Conservation (phyloP, 192 early-diverging fungal genomes). For the Coemansia sp. region DNA sequence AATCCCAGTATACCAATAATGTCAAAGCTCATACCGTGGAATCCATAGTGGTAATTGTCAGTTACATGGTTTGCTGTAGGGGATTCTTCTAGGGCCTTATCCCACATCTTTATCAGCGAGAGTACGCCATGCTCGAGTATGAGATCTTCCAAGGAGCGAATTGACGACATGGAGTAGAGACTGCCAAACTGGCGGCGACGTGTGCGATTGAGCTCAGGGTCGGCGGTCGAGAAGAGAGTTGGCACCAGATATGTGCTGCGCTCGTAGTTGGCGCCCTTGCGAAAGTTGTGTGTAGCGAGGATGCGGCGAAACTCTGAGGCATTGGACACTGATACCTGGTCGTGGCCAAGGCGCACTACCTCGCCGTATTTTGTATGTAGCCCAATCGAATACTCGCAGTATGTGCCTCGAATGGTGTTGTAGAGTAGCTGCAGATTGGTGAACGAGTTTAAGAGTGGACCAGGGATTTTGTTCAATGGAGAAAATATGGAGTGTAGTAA, state of each 20-base stretch:
- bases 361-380: slow-evolving; percentile 39
- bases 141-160: slow-evolving; percentile 20
- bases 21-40: slow-evolving; percentile 37
- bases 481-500: background rate
- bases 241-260: slow-evolving; percentile 8
- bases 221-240: slow-evolving; percentile 32
- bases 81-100: slow-evolving; percentile 3
- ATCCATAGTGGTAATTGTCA: slow-evolving; percentile 45
- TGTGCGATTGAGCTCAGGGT: slow-evolving; percentile 34
- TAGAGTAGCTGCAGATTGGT: slow-evolving; percentile 29
- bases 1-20: slow-evolving; percentile 42
- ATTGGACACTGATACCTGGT: slow-evolving; percentile 34
- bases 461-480: slow-evolving; percentile 27
- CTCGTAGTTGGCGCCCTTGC: slow-evolving; percentile 37
- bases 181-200: slow-evolving; percentile 33
- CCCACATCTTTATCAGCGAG: slow-evolving; percentile 35
- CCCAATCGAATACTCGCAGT: slow-evolving; percentile 16
- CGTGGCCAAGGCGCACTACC: slow-evolving; percentile 39
- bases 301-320: slow-evolving; percentile 21
- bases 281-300: slow-evolving; percentile 35
- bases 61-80: background rate
- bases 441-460: slow-evolving; percentile 26
- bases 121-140: slow-evolving; percentile 24
- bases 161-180: slow-evolving; percentile 19
- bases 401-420: slow-evolving; percentile 20